These are phyloP conservation scores for Botrytis pseudocinerea DNA, from an alignment of 2,329 filamentous ascomycete species.

Conservation along the genomic window DNA sequence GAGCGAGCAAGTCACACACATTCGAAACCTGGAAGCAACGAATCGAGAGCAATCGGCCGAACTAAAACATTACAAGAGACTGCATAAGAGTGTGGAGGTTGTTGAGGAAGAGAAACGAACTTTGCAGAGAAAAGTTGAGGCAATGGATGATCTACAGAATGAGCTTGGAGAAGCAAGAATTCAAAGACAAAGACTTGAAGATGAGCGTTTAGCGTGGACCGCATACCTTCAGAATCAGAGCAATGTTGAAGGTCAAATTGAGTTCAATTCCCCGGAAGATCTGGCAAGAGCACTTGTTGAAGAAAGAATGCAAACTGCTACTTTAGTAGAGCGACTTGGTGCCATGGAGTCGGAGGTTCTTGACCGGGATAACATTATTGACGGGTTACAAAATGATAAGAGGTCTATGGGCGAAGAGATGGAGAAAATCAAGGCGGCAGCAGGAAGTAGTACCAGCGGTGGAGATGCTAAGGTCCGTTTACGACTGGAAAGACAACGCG, in stretches of 20 bases:
- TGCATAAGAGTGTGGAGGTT: slow-evolving; percentile 85
- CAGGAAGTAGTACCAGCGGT: slow-evolving; percentile 42
- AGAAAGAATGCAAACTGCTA: slow-evolving; percentile 76
- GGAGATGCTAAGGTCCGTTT: slow-evolving; percentile 67
- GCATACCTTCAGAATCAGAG: slow-evolving; percentile 75
- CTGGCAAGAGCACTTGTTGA: slow-evolving; percentile 82
- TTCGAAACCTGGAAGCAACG: slow-evolving; percentile 75
- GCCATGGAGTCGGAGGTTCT: slow-evolving; percentile 74
- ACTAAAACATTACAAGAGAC: slow-evolving; percentile 76
- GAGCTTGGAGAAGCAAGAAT: slow-evolving; percentile 79
- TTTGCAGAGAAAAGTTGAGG: slow-evolving; percentile 73
- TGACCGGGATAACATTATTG: slow-evolving; percentile 75
- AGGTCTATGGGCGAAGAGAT: slow-evolving; percentile 64
- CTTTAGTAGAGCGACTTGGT: slow-evolving; percentile 79
- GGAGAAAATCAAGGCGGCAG: slow-evolving; percentile 63
- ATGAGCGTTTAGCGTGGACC: slow-evolving; percentile 84
- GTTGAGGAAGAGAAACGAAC: slow-evolving; percentile 93
- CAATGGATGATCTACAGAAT: slow-evolving; percentile 70
- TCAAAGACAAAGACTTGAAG: slow-evolving; percentile 82
- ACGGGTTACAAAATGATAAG: slow-evolving; percentile 69
- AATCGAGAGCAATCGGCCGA: slow-evolving; percentile 80
- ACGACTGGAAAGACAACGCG: slow-evolving; percentile 81
- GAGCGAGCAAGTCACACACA: slow-evolving; percentile 88
- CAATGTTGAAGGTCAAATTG: slow-evolving; percentile 58
- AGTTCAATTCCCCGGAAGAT: slow-evolving; percentile 86